These are phyloP conservation scores for Nitzschia sp. DNA, from an alignment of 108 stramenopile genomes.

Conservation along the genomic window DNA sequence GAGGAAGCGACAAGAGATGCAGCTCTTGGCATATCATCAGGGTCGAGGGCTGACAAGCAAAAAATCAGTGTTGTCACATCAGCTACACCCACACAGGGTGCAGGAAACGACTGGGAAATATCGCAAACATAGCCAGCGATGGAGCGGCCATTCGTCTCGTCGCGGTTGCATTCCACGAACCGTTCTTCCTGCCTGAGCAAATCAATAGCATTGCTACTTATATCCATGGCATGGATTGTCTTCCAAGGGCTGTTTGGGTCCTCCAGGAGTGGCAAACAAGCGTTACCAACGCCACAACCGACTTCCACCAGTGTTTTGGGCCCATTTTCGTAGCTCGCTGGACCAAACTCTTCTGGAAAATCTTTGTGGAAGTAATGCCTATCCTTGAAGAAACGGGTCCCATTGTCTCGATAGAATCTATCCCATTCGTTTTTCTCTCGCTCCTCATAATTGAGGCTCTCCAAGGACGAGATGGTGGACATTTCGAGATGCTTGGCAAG, in stretches of 20 bases:
- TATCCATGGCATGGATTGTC: conserved; percentile 58
- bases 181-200: conserved; percentile 59
- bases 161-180: conserved; percentile 38
- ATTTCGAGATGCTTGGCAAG: not conserved
- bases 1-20: conserved; percentile 50
- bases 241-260: conserved; percentile 21
- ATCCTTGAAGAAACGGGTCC: conserved; percentile 82
- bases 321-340: not conserved
- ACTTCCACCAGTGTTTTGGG: conserved; percentile 66
- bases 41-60: conserved; percentile 79
- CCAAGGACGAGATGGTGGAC: conserved; percentile 19
- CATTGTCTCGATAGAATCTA: conserved; percentile 65
- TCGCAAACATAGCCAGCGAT: conserved; percentile 52
- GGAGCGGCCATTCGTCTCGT: conserved; percentile 34
- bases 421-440: conserved; percentile 67
- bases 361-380: conserved; percentile 81
- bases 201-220: conserved; percentile 60
- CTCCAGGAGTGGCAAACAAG: conserved; percentile 67
- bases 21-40: conserved; percentile 46
- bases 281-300: conserved; percentile 91
- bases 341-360: conserved; percentile 73
- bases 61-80: conserved; percentile 73
- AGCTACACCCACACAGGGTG: conserved; percentile 40
- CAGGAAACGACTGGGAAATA: conserved; percentile 34
- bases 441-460: conserved; percentile 6